Conservation (phyloP, 1,139 yeast genomes). For the Yamadazyma oceani region DNA sequence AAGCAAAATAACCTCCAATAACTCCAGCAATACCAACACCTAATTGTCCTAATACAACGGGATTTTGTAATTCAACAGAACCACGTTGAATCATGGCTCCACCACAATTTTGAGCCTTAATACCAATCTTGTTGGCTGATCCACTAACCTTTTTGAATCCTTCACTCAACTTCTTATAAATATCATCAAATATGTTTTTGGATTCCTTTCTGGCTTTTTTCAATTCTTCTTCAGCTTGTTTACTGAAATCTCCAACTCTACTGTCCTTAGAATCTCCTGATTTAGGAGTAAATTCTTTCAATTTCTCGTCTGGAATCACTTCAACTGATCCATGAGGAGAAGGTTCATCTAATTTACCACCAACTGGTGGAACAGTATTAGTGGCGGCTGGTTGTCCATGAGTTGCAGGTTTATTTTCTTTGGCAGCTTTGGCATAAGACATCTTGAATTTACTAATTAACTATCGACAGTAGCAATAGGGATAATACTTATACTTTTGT, state of each 20-base stretch:
- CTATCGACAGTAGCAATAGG: not conserved
- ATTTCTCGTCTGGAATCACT: constrained; percentile 28
- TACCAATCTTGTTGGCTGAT: constrained; percentile 13
- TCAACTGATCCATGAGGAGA: constrained; percentile 30
- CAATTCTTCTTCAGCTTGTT: constrained; percentile 17
- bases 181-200: constrained; percentile 17
- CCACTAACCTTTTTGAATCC: constrained; percentile 3
- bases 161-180: constrained; percentile 9
- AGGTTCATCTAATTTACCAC: constrained; percentile 12
- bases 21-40: constrained; percentile 51
- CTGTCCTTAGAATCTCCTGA: constrained; percentile 19
- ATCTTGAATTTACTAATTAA: constrained; percentile 6
- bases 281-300: constrained; percentile 28
- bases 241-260: constrained; percentile 13
- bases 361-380: constrained; percentile 23
- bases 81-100: constrained; percentile 6
- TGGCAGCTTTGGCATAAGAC: constrained; percentile 44
- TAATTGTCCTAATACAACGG: constrained; percentile 58
- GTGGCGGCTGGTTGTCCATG: constrained; percentile 20
- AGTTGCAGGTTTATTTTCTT: constrained; percentile 35
- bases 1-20: constrained; percentile 50
- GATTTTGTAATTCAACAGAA: constrained; percentile 46
- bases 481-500: no score
- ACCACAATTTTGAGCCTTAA: constrained; percentile 7
- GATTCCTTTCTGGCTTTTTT: constrained; percentile 20